These are phyloP conservation scores for Paecilomyces fulvus DNA, from an alignment of 2,329 filamentous ascomycete genomes.

Conservation along the genomic window DNA sequence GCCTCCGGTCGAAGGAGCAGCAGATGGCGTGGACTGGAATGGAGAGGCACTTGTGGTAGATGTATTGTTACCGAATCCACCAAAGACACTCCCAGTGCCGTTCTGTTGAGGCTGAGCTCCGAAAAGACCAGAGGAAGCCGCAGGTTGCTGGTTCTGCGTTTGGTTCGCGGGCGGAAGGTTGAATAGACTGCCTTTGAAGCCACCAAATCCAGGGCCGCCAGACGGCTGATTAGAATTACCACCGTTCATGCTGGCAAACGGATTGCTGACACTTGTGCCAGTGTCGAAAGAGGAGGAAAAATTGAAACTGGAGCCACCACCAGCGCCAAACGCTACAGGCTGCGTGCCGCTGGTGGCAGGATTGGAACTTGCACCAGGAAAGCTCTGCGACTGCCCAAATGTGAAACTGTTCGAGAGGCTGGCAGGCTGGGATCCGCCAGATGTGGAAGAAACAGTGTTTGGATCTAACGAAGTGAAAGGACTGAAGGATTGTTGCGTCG, in stretches of 20 bases:
- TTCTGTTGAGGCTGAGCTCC: constrained; percentile 8
- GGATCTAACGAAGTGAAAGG: constrained; percentile 23
- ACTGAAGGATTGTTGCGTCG: constrained; percentile 12
- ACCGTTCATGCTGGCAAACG: constrained; percentile 24
- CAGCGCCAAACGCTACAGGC: constrained; percentile 22
- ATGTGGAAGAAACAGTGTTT: constrained; percentile 18
- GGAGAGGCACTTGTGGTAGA: constrained; percentile 6
- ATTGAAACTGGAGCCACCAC: constrained; percentile 22
- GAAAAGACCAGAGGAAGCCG: constrained; percentile 13
- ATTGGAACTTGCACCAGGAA: constrained; percentile 18
- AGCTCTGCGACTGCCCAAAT: constrained; percentile 30
- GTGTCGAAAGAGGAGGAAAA: constrained; percentile 19
- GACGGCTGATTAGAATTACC: constrained; percentile 11
- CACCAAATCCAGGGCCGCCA: constrained; percentile 15
- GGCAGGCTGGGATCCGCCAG: constrained; percentile 10
- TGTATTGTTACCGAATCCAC: constrained; percentile 4
- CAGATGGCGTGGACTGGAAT: constrained; percentile 9
- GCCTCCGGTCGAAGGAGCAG: constrained; percentile 10
- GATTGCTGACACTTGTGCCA: constrained; percentile 20
- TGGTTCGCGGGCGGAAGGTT: constrained; percentile 16
- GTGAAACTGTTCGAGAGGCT: constrained; percentile 19
- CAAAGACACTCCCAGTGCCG: not conserved
- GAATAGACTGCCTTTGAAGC: constrained; percentile 26
- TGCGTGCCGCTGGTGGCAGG: constrained; percentile 17
- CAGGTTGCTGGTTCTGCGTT: constrained; percentile 13